These are phyloP conservation scores for Melampsora medusae DNA, from an alignment of 1,284 basidiomycete species.

Conservation along the genomic window DNA sequence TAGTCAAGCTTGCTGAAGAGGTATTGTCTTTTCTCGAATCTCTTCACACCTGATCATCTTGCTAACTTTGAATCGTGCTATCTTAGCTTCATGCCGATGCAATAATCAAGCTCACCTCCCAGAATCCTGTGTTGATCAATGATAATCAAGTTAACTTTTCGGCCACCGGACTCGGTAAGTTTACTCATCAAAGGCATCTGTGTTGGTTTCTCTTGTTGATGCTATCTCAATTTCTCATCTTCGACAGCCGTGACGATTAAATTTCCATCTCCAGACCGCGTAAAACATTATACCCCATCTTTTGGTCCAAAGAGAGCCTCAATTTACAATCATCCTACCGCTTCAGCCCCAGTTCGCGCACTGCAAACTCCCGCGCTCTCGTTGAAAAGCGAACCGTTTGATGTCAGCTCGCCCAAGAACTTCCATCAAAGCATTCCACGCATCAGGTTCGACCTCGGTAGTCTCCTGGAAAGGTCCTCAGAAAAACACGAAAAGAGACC, in stretches of 20 bases:
- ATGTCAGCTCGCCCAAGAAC: not conserved
- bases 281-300: not conserved
- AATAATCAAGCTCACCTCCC: not conserved
- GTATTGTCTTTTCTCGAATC: not conserved
- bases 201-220: not conserved
- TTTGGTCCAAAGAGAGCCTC: not conserved
- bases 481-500: not conserved
- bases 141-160: slow-evolving; percentile 31
- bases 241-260: slow-evolving; percentile 1
- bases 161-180: slow-evolving; percentile 32
- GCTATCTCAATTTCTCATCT: not conserved
- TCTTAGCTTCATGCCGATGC: slow-evolving; percentile 18
- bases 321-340: slow-evolving; percentile 1
- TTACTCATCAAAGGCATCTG: not conserved
- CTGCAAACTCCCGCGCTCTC: slow-evolving; percentile 21
- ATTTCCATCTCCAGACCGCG: not conserved
- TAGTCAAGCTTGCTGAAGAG: slow-evolving; percentile 13
- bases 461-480: not conserved
- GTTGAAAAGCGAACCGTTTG: slow-evolving; percentile 33
- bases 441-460: not conserved
- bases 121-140: slow-evolving; percentile 18
- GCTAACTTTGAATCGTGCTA: not conserved
- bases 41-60: not conserved
- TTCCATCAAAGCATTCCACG: not conserved
- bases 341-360: slow-evolving; percentile 8